These are phyloP conservation scores for Cyclotella distinguenda DNA, from an alignment of 108 stramenopile genomes.

Conservation along the genomic window DNA sequence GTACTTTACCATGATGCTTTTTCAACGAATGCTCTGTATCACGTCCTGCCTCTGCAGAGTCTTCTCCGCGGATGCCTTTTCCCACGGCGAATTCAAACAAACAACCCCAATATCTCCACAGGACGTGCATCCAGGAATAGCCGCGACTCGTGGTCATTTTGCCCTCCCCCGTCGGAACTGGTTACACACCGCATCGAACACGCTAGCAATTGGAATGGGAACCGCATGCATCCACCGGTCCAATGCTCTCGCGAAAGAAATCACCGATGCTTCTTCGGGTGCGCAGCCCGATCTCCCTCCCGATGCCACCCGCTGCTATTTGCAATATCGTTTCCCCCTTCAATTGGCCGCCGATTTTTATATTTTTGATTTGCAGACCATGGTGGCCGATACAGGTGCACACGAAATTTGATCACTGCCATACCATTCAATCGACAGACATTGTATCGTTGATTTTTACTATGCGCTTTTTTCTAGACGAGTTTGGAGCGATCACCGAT, in stretches of 20 bases:
- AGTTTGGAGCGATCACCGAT: conserved; percentile 71
- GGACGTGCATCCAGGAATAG: too few species aligned
- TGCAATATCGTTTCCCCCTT: conserved; percentile 74
- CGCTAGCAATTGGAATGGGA: background rate
- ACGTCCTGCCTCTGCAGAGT: too few species aligned
- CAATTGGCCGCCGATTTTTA: conserved; percentile 81
- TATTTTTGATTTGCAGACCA: conserved; percentile 69
- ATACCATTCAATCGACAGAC: background rate
- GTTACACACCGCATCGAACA: background rate
- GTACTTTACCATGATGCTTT: too few species aligned
- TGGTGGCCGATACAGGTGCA: conserved; percentile 52
- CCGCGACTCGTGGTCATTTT: too few species aligned
- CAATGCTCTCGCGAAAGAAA: background rate
- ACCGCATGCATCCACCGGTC: background rate
- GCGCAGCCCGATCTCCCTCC: conserved; percentile 68
- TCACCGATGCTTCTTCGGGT: conserved; percentile 31
- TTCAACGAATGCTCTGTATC: too few species aligned
- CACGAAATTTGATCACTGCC: too few species aligned
- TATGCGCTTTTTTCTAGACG: conserved; percentile 13
- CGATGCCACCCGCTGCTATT: conserved; percentile 66
- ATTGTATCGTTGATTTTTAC: background rate
- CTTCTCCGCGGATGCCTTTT: too few species aligned
- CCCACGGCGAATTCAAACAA: too few species aligned
- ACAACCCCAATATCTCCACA: too few species aligned
- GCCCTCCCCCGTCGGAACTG: background rate